A percentile compares a stretch with the other conserved stretches of the same genome.
Evolutionary conservation across 306 rosid genomes (phyloP).

Genomic region (Pueraria montana): DNA sequence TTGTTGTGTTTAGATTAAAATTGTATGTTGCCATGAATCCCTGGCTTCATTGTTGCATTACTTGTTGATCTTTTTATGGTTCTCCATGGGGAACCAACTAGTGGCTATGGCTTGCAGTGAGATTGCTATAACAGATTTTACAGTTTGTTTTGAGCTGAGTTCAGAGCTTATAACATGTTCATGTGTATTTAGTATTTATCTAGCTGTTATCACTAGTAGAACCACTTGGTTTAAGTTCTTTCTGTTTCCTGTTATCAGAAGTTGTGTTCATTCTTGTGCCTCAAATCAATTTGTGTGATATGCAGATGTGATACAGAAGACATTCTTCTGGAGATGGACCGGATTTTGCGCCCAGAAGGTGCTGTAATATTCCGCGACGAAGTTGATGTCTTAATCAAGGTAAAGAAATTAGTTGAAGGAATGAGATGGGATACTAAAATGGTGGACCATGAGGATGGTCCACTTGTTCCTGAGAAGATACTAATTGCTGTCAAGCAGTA

Average conservation of each 20-base stretch:
- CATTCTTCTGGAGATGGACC: slow-evolving; percentile 96
- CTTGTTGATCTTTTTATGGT: not conserved
- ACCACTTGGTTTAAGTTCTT: slow-evolving; percentile 12
- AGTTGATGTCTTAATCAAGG: slow-evolving; percentile 74
- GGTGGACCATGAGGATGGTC: slow-evolving; percentile 98
- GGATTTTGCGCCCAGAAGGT: slow-evolving; percentile 94
- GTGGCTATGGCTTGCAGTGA: not conserved
- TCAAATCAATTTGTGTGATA: slow-evolving; percentile 11
- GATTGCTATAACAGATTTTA: slow-evolving; percentile 21
- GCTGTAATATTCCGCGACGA: slow-evolving; percentile 91
- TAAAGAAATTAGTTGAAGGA: slow-evolving; percentile 83
- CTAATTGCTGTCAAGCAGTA: slow-evolving; percentile 93
- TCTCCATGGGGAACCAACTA: slow-evolving; percentile 9
- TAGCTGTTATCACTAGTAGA: not conserved
- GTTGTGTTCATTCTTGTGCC: slow-evolving; percentile 36
- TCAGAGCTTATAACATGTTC: not conserved
- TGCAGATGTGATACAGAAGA: slow-evolving; percentile 87
- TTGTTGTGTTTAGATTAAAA: not conserved
- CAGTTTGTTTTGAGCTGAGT: slow-evolving; percentile 4
- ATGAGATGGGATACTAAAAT: slow-evolving; percentile 93
- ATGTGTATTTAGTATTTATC: slow-evolving; percentile 7
- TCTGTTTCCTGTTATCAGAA: not conserved
- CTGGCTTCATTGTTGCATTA: not conserved
- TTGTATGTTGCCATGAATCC: slow-evolving; percentile 13
- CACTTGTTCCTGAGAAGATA: slow-evolving; percentile 90